A percentile compares a stretch with the other conserved stretches of the same genome.
Evolutionary conservation across 441 rosid genomes (phyloP).

Genomic region (Metrosideros polymorpha): DNA sequence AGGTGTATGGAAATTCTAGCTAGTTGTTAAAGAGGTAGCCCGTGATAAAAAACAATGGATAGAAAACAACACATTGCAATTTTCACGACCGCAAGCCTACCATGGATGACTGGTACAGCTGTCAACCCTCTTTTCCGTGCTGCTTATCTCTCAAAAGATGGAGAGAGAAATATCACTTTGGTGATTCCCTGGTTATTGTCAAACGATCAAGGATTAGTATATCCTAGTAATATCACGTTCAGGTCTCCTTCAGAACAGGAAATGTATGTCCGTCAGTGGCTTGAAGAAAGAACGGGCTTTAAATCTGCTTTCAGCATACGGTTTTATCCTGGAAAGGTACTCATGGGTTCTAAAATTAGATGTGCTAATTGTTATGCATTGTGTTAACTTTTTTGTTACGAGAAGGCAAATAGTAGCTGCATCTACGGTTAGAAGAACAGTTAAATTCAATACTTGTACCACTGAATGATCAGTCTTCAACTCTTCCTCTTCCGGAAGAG

Average conservation of each 20-base stretch:
- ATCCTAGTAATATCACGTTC: constrained; percentile 52
- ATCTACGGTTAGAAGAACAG: background rate
- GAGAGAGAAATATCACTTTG: constrained; percentile 56
- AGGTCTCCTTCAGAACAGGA: constrained; percentile 67
- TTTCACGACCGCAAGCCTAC: constrained; percentile 91
- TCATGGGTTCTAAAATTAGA: background rate
- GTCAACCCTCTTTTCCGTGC: constrained; percentile 96
- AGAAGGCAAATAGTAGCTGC: background rate
- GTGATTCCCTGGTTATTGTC: constrained; percentile 90
- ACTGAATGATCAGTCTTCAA: background rate
- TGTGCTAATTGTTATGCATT: background rate
- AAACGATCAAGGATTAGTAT: constrained; percentile 66
- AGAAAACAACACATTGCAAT: constrained; percentile 59
- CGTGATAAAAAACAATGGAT: constrained; percentile 28
- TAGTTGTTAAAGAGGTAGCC: background rate
- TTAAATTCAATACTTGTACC: background rate
- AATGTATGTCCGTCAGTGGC: constrained; percentile 65
- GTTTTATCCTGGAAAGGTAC: constrained; percentile 88
- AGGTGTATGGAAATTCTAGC: background rate
- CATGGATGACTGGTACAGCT: constrained; percentile 98
- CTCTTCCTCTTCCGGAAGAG: background rate
- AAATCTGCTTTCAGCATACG: constrained; percentile 34
- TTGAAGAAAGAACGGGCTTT: constrained; percentile 63
- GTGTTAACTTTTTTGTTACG: background rate
- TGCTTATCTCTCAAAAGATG: constrained; percentile 77